phyloP scores from a whole-genome alignment of 352 stramenopile species.

The Elongisporangium anandrum region DNA sequence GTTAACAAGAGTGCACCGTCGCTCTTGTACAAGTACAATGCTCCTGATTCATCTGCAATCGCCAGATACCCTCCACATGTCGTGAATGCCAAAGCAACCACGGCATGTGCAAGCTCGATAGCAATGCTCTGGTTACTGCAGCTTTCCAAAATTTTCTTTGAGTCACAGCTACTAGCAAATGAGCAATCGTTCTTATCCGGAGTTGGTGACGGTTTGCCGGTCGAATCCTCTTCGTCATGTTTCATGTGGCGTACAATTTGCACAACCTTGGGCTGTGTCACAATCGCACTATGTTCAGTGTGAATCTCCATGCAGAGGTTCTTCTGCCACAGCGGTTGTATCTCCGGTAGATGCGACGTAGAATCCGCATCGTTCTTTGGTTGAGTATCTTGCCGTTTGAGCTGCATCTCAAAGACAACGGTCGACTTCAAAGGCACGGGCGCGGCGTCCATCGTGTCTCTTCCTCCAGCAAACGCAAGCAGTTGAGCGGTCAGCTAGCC shows the following conservation, averaged over 20 bases:
- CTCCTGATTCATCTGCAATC: conserved; percentile 18
- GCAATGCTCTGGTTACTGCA: neutral
- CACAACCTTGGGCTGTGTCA: neutral
- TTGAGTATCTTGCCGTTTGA: neutral
- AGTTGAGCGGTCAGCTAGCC: neutral
- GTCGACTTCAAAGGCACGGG: neutral
- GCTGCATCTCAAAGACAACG: neutral
- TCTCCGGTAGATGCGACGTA: neutral
- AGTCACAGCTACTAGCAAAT: neutral
- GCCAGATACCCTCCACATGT: conserved; percentile 27
- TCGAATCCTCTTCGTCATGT: neutral
- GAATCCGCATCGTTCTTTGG: neutral
- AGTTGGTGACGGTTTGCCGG: neutral
- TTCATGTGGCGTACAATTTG: neutral
- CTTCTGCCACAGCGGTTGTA: neutral
- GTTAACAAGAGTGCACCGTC: conserved; percentile 15
- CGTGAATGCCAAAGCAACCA: conserved; percentile 28
- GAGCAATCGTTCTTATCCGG: neutral
- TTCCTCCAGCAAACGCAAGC: neutral
- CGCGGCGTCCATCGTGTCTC: neutral
- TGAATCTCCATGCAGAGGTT: neutral
- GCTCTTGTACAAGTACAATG: conserved; percentile 24
- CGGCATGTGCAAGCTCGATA: conserved; percentile 10
- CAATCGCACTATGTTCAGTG: neutral
- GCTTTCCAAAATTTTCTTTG: neutral